Evolutionary conservation across 2,329 filamentous ascomycete genomes (phyloP), one percentile per base, ranked within the genome.

Genomic region (Didymella glomerata): DNA sequence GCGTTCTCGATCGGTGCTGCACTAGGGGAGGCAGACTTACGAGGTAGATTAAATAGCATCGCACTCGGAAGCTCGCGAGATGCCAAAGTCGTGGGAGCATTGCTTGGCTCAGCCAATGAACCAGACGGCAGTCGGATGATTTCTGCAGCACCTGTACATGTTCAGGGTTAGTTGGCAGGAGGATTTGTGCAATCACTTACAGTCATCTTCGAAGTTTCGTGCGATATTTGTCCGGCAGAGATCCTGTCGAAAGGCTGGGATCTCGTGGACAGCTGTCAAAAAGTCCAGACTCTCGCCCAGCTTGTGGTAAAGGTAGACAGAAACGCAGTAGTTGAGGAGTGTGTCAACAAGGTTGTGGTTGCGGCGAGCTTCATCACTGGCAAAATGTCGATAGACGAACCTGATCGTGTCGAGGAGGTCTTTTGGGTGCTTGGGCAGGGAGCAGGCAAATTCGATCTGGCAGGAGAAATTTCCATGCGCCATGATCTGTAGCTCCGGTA

Each of bases 251-350:
- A 82, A 81, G 6, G 70, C 67, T 7, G 72, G 66, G 11, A 78
- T 67, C 7, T 79, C 74, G 40, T 67, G 76, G 1, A 74, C 72
- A 11, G 79, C 58, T 14, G 71, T 60, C 22, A 71, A 68, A 65
- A 82, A 82, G 2, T 74, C 73, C 11, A 59, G 52, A 41, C 76
- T 68, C 22, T 74, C 51, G 2, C 67, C 74, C 3, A 82, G 70
- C 16, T 64, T 62, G 58, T 82, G 79, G 25, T 72, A 70, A 3
- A 66, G 36, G 62, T 79, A 81, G 27, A 68, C 70, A 7, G 71
- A 68, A 20, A 82, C 70, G 57, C 79, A 81, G 65, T 81, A 82
- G 62, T 80, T 74, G 48, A 80, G 68, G 16, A 82, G 67, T 0
- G 74, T 76, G 41, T 79, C 73, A 8, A 79, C 61, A 4, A 81